Percentiles rank a stretch among this genome's conserved stretches.
These are phyloP conservation scores for Nasturtium officinale DNA, from an alignment of 345 rosid genomes.

Conservation along the genomic window DNA sequence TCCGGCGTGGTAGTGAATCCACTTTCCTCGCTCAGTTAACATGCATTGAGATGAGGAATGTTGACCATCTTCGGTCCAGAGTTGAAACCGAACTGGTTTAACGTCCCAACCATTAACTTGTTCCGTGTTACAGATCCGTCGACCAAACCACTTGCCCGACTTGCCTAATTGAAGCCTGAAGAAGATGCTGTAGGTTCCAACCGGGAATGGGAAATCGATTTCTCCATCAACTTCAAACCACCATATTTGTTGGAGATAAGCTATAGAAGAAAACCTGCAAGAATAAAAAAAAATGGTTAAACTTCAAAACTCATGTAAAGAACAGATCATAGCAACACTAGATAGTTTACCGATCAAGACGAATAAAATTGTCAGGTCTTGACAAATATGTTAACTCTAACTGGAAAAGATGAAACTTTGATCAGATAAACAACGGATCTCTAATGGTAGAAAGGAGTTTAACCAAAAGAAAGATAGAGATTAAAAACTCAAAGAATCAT, in stretches of 20 bases:
- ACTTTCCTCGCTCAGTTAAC: slow-evolving; percentile 65
- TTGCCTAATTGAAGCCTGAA: slow-evolving; percentile 85
- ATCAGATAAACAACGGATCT: not conserved
- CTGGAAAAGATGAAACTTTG: not conserved
- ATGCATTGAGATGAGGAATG: slow-evolving; percentile 66
- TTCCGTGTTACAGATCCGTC: slow-evolving; percentile 65
- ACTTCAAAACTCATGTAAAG: not conserved
- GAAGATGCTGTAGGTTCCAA: slow-evolving; percentile 74
- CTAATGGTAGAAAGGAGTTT: not conserved
- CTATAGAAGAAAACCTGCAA: slow-evolving; percentile 71
- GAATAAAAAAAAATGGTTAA: slow-evolving; percentile 15
- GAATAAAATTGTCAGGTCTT: not conserved
- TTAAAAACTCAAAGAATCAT: not conserved
- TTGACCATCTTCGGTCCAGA: slow-evolving; percentile 89
- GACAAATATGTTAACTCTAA: not conserved
- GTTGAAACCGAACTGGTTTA: slow-evolving; percentile 87
- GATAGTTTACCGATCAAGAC: not conserved
- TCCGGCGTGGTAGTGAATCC: slow-evolving; percentile 83
- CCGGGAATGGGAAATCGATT: slow-evolving; percentile 85
- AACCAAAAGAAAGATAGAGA: not conserved
- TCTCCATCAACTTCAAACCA: slow-evolving; percentile 96
- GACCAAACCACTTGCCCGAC: slow-evolving; percentile 64
- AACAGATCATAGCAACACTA: not conserved
- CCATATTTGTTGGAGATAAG: slow-evolving; percentile 98
- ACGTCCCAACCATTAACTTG: slow-evolving; percentile 93